Conservation (phyloP, 2,329 filamentous ascomycete species). For the Tolypocladium amazonense region DNA sequence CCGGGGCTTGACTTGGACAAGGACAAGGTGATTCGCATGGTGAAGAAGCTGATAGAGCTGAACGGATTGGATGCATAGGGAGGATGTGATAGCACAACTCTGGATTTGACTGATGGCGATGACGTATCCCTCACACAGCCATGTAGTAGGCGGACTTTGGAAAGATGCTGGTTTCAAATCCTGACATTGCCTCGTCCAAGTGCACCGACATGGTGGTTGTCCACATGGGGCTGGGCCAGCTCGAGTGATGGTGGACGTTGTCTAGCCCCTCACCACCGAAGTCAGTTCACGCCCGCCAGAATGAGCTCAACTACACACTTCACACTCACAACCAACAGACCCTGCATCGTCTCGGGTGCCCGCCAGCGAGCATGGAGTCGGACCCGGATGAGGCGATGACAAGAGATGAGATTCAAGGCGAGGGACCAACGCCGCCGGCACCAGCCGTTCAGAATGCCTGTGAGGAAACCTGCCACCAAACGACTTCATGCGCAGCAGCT, state of each 20-base stretch:
- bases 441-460: conserved; percentile 29
- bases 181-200: not conserved
- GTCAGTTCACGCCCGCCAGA: not conserved
- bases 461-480: conserved; percentile 10
- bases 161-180: not conserved
- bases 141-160: not conserved
- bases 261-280: not conserved
- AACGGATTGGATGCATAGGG: conserved; percentile 66
- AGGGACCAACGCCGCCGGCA: not conserved
- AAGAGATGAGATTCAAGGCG: conserved; percentile 26
- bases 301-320: not conserved
- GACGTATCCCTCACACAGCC: not conserved
- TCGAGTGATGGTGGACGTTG: not conserved
- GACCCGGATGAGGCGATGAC: conserved; percentile 30
- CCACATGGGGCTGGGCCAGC: not conserved
- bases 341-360: not conserved
- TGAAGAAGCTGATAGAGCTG: conserved; percentile 73
- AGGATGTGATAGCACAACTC: not conserved
- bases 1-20: conserved; percentile 48
- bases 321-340: not conserved
- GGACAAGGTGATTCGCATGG: conserved; percentile 63
- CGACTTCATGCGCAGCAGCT: not conserved
- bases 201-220: not conserved
- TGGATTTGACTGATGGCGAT: not conserved
- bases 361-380: conserved; percentile 4